These are phyloP conservation scores for Pythium angustatum DNA, from an alignment of 352 stramenopile species.

Conservation along the genomic window DNA sequence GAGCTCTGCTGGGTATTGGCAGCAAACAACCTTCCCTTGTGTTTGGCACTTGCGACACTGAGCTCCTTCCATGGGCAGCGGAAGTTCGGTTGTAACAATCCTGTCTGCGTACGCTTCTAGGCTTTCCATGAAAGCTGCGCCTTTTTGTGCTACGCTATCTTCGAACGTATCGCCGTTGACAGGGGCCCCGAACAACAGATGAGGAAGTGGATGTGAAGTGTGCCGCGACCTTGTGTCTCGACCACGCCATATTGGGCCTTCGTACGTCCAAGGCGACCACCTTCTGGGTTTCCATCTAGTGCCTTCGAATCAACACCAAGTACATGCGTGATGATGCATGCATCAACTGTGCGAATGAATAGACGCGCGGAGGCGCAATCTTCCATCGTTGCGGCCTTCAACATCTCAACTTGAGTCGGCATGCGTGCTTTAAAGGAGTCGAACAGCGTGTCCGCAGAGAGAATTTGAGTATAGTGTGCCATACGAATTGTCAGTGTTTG, in stretches of 20 bases:
- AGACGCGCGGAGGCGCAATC: slow-evolving; percentile 12
- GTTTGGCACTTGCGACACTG: background rate
- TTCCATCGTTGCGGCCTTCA: slow-evolving; percentile 3
- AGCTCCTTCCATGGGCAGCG: background rate
- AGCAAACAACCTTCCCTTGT: background rate
- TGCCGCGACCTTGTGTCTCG: slow-evolving; percentile 21
- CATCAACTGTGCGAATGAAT: slow-evolving; percentile 10
- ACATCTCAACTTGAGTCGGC: background rate
- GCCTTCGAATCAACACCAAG: slow-evolving; percentile 13
- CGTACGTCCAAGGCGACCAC: slow-evolving; percentile 4
- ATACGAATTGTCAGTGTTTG: slow-evolving; percentile 25
- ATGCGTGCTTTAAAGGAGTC: slow-evolving; percentile 4
- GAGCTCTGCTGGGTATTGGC: background rate
- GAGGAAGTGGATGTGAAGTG: slow-evolving; percentile 19
- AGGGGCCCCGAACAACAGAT: slow-evolving; percentile 11
- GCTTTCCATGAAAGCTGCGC: background rate
- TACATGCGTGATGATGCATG: slow-evolving; percentile 9
- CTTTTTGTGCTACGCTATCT: background rate
- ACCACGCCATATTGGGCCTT: slow-evolving; percentile 21
- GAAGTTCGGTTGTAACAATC: slow-evolving; percentile 10
- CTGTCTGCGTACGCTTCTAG: slow-evolving; percentile 11
- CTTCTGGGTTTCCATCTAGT: background rate
- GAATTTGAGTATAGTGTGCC: slow-evolving; percentile 12
- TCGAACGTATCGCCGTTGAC: slow-evolving; percentile 17
- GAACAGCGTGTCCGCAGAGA: slow-evolving; percentile 15